Evolutionary conservation across 768 basidiomycete genomes (phyloP), one percentile per base, ranked within the genome.

Genomic region (Hygrophoropsis aurantiaca): DNA sequence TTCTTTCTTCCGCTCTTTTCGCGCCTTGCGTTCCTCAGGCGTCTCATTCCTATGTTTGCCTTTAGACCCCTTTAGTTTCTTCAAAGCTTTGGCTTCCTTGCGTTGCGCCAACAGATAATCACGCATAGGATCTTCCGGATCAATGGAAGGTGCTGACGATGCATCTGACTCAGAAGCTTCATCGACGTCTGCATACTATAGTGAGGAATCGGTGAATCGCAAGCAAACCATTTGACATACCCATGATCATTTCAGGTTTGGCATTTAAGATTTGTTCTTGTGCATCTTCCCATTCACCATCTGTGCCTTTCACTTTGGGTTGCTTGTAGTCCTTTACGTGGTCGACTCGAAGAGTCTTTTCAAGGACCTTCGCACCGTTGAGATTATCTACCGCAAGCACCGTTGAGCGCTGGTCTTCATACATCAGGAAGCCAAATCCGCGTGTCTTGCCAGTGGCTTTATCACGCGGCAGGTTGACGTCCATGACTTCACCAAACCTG

Each of bases 341-440:
- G 64, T 97, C 93, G 33, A 97, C 97, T 15, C 94, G 84, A 42
- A 99, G 72, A 2, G 84, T 95, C 56, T 85, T 77, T 13, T 87
- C 91, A 25, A 97, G 72, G 34, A 98, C 86, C 44, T 82, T 82
- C 39, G 94, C 90, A 34, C 97, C 97, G 60, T 97, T 98, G 67
- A 99, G 83, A 72, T 99, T 99, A 72, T 99, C 97, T 52, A 99
- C 95, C 8, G 97, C 97, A 40, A 99, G 77, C 42, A 97, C 67
- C 5, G 97, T 99, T 50, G 92, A 95, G 40, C 92, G 81, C 70
- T 99, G 97, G 67, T 99, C 94, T 69, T 95, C 93, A 67, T 98
- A 99, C 97, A 98, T 97, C 53, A 98, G 74, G 73, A 97, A 99
- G 8, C 82, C 94, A 64, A 98, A 99, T 2, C 97, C 97, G 59